Percentiles rank a stretch among this genome's conserved stretches.
phyloP scores from a whole-genome alignment of 176 grass and related monocot species.

The Carex scoparia region DNA sequence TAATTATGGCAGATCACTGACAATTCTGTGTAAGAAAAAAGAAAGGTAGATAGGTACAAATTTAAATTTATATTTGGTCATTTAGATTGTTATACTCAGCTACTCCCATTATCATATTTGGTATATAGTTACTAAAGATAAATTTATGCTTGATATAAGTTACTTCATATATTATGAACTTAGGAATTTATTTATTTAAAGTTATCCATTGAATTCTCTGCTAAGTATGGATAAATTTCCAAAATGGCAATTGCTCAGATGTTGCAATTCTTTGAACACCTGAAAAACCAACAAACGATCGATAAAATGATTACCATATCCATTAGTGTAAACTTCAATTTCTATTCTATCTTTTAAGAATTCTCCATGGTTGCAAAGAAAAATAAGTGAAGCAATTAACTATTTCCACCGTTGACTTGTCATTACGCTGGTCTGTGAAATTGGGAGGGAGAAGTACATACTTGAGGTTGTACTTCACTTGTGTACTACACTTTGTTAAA shows the following conservation, averaged over 20 bases:
- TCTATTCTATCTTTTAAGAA: neutral
- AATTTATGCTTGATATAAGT: neutral
- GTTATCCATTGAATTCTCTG: neutral
- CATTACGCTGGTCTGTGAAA: neutral
- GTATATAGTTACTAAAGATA: neutral
- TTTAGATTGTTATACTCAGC: neutral
- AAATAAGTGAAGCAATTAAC: neutral
- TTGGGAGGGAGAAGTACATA: neutral
- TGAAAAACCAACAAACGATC: neutral
- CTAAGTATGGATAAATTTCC: neutral
- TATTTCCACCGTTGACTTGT: neutral
- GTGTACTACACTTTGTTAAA: conserved; percentile 15
- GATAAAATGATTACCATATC: neutral
- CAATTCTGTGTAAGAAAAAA: neutral
- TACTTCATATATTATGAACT: neutral
- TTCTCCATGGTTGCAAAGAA: neutral
- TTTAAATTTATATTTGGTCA: neutral
- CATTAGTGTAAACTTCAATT: neutral
- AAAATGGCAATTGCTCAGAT: neutral
- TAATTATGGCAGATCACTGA: neutral
- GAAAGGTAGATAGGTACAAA: neutral
- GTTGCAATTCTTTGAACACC: neutral
- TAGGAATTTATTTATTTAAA: neutral
- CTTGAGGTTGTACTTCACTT: conserved; percentile 10
- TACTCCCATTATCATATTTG: neutral